Percentiles rank a stretch among this genome's conserved stretches.
phyloP scores from a whole-genome alignment of 805 yeast species.

The Clavispora asparagi region DNA sequence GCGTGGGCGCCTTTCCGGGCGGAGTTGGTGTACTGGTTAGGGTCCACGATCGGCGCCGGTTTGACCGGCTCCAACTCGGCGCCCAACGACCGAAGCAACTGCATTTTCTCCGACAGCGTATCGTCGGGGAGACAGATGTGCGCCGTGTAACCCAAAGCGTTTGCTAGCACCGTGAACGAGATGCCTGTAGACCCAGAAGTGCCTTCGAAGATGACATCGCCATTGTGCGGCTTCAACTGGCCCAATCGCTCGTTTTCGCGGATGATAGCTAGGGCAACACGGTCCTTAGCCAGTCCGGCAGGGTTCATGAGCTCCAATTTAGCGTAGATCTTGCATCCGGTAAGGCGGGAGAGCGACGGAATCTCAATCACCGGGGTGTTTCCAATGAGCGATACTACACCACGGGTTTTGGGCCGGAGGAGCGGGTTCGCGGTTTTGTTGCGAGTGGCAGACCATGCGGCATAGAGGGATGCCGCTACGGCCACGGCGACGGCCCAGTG shows the following conservation, averaged over 20 bases:
- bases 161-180: conserved; percentile 83
- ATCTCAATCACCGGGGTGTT: conserved; percentile 81
- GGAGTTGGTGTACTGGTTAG: conserved; percentile 84
- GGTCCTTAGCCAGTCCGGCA: conserved; percentile 92
- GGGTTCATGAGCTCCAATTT: conserved; percentile 84
- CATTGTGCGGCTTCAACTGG: conserved; percentile 48
- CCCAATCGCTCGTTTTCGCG: conserved; percentile 61
- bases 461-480: conserved; percentile 8
- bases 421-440: background rate
- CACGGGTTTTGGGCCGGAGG: conserved; percentile 30
- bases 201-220: conserved; percentile 85
- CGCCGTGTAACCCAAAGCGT: conserved; percentile 81
- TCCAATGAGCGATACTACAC: conserved; percentile 78
- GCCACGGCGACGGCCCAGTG: conserved; percentile 16
- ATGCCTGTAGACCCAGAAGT: conserved; percentile 97
- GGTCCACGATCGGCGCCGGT: conserved; percentile 94
- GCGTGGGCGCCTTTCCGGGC: conserved; percentile 66
- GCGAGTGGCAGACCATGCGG: conserved; percentile 4
- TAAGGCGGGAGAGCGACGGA: conserved; percentile 59
- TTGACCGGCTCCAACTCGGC: conserved; percentile 81
- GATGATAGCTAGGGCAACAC: conserved; percentile 86
- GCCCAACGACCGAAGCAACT: conserved; percentile 66
- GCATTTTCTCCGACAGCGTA: conserved; percentile 78
- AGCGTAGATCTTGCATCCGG: conserved; percentile 83
- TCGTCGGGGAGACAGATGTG: conserved; percentile 96